Percentiles rank a stretch among this genome's conserved stretches.
Evolutionary conservation across 1,284 basidiomycete species (phyloP).

Genomic region (Trametes hirsuta): DNA sequence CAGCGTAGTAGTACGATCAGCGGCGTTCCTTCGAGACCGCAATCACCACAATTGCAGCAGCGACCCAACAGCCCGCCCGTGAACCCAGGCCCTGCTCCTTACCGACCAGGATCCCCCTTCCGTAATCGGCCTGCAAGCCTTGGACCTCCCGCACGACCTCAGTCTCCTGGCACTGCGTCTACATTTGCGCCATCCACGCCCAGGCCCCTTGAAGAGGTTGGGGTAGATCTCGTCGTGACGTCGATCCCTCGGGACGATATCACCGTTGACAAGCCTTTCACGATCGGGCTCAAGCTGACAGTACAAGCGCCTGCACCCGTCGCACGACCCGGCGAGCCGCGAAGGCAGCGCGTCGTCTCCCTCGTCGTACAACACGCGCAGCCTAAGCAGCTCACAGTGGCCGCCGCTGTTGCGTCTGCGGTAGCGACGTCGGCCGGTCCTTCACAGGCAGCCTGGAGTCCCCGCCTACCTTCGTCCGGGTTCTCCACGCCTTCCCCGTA

Average conservation of each 20-base stretch:
- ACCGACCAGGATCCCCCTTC: constrained; percentile 61
- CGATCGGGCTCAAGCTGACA: constrained; percentile 52
- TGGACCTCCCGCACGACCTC: constrained; percentile 43
- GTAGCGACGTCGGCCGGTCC: constrained; percentile 20
- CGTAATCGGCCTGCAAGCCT: constrained; percentile 46
- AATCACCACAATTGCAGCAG: constrained; percentile 50
- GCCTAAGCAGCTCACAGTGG: constrained; percentile 32
- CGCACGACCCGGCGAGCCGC: constrained; percentile 30
- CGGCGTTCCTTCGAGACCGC: constrained; percentile 52
- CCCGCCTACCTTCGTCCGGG: constrained; percentile 47
- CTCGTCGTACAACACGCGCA: constrained; percentile 69
- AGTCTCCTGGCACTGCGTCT: constrained; percentile 47
- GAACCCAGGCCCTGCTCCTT: constrained; percentile 41
- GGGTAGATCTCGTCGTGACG: constrained; percentile 61
- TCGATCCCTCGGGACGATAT: constrained; percentile 50
- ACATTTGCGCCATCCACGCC: constrained; percentile 24
- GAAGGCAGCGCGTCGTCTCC: constrained; percentile 45
- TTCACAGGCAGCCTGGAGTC: constrained; percentile 43
- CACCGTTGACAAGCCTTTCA: constrained; percentile 59
- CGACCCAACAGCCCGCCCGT: constrained; percentile 46
- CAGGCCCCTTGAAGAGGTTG: constrained; percentile 44
- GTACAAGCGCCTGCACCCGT: constrained; percentile 46
- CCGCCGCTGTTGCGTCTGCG: constrained; percentile 23
- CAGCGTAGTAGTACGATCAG: constrained; percentile 52
- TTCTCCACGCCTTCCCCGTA: constrained; percentile 53